A percentile compares a stretch with the other conserved stretches of the same genome.
Conservation (phyloP, 306 rosid species). For the Medicago arabica region DNA sequence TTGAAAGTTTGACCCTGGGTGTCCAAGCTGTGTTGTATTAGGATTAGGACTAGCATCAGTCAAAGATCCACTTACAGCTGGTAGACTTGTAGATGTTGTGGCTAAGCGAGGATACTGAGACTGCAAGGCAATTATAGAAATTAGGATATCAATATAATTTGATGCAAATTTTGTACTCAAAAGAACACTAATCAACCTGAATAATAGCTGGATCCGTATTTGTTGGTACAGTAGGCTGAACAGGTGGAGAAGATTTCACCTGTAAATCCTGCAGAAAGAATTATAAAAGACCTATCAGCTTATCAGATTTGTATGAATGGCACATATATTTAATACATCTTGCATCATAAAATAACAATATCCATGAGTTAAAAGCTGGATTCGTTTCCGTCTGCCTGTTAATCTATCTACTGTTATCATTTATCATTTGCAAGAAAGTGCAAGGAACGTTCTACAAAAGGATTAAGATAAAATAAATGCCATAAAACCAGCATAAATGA, state of each 20-base stretch:
- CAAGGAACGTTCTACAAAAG: conserved; percentile 24
- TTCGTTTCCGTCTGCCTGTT: conserved; percentile 16
- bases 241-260: conserved; percentile 89
- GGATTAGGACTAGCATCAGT: conserved; percentile 72
- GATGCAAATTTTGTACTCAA: conserved; percentile 6
- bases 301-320: neutral
- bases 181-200: conserved; percentile 54
- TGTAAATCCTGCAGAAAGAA: conserved; percentile 75
- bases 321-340: conserved; percentile 1
- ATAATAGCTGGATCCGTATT: conserved; percentile 89
- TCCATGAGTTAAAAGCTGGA: conserved; percentile 9
- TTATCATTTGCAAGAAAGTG: conserved; percentile 20
- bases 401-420: conserved; percentile 19
- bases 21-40: conserved; percentile 66
- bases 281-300: conserved; percentile 36
- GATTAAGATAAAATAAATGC: conserved; percentile 21
- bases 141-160: conserved; percentile 33
- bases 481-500: conserved; percentile 27
- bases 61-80: conserved; percentile 70
- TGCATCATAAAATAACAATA: neutral
- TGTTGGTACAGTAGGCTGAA: conserved; percentile 62
- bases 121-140: conserved; percentile 57
- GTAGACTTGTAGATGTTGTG: conserved; percentile 63
- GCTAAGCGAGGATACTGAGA: conserved; percentile 81
- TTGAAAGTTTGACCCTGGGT: conserved; percentile 75